Evolutionary conservation across 2,329 filamentous ascomycete genomes (phyloP).

Genomic region (Pseudocercospora eumusae): DNA sequence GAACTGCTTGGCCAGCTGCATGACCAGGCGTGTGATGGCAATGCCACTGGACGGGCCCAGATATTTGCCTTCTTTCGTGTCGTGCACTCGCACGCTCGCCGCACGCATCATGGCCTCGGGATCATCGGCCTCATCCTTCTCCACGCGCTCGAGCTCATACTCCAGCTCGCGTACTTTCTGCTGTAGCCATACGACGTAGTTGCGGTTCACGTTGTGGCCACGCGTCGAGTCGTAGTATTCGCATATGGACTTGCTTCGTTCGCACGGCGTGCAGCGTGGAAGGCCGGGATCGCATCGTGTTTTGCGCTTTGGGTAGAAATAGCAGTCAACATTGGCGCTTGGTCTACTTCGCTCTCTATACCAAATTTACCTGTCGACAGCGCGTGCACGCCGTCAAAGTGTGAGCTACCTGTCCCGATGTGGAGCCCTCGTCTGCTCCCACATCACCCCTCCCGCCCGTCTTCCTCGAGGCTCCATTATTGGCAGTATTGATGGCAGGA

Average conservation of each 20-base stretch:
- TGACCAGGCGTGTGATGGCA: slow-evolving; percentile 88
- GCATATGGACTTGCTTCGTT: slow-evolving; percentile 85
- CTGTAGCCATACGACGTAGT: slow-evolving; percentile 89
- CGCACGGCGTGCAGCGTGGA: slow-evolving; percentile 87
- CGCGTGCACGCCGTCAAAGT: slow-evolving; percentile 78
- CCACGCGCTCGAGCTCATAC: slow-evolving; percentile 74
- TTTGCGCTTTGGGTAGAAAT: slow-evolving; percentile 79
- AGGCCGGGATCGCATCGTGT: slow-evolving; percentile 92
- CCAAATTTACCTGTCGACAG: slow-evolving; percentile 67
- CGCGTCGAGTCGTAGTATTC: slow-evolving; percentile 94
- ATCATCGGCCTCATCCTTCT: slow-evolving; percentile 71
- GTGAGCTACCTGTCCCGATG: slow-evolving; percentile 66
- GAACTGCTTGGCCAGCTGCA: slow-evolving; percentile 94
- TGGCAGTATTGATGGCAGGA: slow-evolving; percentile 19
- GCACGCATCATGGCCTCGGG: slow-evolving; percentile 84
- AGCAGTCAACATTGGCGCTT: slow-evolving; percentile 17
- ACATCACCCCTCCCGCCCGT: slow-evolving; percentile 35
- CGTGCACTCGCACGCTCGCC: slow-evolving; percentile 79
- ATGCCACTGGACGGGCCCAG: slow-evolving; percentile 93
- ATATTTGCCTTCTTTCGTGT: slow-evolving; percentile 85
- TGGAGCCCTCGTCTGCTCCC: slow-evolving; percentile 39
- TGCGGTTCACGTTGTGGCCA: slow-evolving; percentile 80
- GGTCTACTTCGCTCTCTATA: background rate
- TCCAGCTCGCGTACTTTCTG: slow-evolving; percentile 82
- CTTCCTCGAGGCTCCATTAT: slow-evolving; percentile 18